These are phyloP conservation scores for Beauveria australis DNA, from an alignment of 2,329 filamentous ascomycete genomes.

Conservation along the genomic window DNA sequence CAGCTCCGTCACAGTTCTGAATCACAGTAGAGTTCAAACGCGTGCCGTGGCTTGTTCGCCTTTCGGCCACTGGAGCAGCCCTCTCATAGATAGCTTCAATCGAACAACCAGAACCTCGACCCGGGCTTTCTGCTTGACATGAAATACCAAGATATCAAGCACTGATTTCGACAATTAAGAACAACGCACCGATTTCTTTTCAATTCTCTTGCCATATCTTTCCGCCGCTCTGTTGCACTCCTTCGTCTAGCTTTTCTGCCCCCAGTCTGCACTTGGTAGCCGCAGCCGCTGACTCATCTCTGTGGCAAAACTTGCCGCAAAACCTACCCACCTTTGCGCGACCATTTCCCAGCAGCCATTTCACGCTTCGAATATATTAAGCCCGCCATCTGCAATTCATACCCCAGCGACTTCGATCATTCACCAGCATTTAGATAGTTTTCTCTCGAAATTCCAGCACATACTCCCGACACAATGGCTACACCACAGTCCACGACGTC, in stretches of 20 bases:
- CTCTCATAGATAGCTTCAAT: too few relatives aligned
- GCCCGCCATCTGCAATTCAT: not conserved
- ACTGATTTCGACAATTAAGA: too few relatives aligned
- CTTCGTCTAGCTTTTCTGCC: too few relatives aligned
- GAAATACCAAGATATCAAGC: too few relatives aligned
- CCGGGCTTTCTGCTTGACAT: too few relatives aligned
- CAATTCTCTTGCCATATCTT: too few relatives aligned
- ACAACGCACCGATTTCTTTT: too few relatives aligned
- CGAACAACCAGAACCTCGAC: too few relatives aligned
- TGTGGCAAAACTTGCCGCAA: not conserved
- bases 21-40: not conserved
- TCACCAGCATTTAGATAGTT: not conserved
- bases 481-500: conserved; percentile 45
- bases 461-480: conserved; percentile 37
- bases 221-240: too few relatives aligned
- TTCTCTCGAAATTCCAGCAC: not conserved
- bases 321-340: not conserved
- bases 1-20: not conserved
- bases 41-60: too few relatives aligned
- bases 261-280: too few relatives aligned
- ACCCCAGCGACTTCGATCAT: not conserved
- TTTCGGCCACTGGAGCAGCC: too few relatives aligned
- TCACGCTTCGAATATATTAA: not conserved
- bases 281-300: not conserved
- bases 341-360: not conserved